Evolutionary conservation across 2,329 filamentous ascomycete species (phyloP).

Genomic region (Fusarium sp.): DNA sequence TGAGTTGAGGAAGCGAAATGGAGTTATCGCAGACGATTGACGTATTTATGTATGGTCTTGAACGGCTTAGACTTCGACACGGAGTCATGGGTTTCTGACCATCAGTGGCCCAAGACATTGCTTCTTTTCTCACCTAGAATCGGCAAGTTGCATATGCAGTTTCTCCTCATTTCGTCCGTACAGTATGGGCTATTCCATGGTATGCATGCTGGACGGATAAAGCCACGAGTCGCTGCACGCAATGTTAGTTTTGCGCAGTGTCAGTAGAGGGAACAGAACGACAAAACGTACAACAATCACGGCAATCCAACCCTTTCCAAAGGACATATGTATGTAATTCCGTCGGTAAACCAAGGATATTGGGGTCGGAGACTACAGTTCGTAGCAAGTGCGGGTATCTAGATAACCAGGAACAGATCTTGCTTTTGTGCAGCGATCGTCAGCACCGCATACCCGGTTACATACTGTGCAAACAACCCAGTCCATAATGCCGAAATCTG

Average conservation of each 20-base stretch:
- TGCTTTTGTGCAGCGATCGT: background rate
- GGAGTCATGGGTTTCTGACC: background rate
- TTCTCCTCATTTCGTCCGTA: background rate
- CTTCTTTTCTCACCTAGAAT: background rate
- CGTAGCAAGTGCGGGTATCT: rapidly evolving
- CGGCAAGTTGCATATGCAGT: background rate
- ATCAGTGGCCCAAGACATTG: background rate
- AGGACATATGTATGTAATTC: rapidly evolving
- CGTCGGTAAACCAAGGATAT: rapidly evolving
- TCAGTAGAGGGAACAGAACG: background rate
- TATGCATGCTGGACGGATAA: background rate
- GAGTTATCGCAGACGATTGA: background rate
- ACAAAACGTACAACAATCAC: background rate
- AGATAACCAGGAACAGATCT: background rate
- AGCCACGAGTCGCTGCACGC: background rate
- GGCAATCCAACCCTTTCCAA: too few relatives aligned
- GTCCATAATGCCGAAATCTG: background rate
- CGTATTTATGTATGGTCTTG: background rate
- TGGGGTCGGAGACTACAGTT: background rate
- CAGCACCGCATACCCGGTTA: background rate
- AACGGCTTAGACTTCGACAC: background rate
- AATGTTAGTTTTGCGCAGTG: background rate
- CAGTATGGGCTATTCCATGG: background rate
- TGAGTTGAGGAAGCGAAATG: background rate
- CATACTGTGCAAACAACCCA: background rate